Evolutionary conservation across 129 eudicot genomes (phyloP).

Genomic region (Chrysanthemum makinoi): DNA sequence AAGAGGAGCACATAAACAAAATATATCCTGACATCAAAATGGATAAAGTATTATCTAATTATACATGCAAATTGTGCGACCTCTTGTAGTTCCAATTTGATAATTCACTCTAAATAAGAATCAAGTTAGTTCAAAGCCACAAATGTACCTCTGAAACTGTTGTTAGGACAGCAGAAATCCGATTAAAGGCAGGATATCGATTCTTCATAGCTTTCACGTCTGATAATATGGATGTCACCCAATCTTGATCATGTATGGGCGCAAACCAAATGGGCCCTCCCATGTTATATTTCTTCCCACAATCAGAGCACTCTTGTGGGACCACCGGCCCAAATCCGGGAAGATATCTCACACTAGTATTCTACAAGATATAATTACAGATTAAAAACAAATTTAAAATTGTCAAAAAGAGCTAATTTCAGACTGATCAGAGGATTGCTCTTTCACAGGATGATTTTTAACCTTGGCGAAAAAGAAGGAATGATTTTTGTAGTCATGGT

Average conservation of each 20-base stretch:
- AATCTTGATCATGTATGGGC: slow-evolving; percentile 94
- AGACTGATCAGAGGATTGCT: too few species aligned
- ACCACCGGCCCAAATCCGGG: slow-evolving; percentile 95
- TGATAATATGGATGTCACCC: slow-evolving; percentile 76
- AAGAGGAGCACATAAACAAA: neutral
- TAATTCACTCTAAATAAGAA: too few species aligned
- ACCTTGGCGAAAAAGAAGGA: too few species aligned
- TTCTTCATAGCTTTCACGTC: slow-evolving; percentile 69
- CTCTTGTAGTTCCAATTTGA: too few species aligned
- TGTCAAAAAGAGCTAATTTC: slow-evolving; percentile 14
- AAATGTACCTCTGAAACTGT: slow-evolving; percentile 79
- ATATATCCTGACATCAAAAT: neutral
- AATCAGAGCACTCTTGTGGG: slow-evolving; percentile 80
- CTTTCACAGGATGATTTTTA: too few species aligned
- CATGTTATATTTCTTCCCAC: slow-evolving; percentile 88
- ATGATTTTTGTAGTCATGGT: too few species aligned
- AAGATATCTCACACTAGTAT: slow-evolving; percentile 74
- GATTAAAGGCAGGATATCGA: slow-evolving; percentile 79
- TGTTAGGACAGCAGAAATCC: slow-evolving; percentile 80
- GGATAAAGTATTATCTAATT: too few species aligned
- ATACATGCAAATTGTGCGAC: too few species aligned
- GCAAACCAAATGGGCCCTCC: slow-evolving; percentile 99
- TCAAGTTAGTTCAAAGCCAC: neutral
- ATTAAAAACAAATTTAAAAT: neutral
- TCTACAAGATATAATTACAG: slow-evolving; percentile 31